These are phyloP conservation scores for Kentomonas sorsogonicus DNA, from an alignment of 208 protist species.

Conservation along the genomic window DNA sequence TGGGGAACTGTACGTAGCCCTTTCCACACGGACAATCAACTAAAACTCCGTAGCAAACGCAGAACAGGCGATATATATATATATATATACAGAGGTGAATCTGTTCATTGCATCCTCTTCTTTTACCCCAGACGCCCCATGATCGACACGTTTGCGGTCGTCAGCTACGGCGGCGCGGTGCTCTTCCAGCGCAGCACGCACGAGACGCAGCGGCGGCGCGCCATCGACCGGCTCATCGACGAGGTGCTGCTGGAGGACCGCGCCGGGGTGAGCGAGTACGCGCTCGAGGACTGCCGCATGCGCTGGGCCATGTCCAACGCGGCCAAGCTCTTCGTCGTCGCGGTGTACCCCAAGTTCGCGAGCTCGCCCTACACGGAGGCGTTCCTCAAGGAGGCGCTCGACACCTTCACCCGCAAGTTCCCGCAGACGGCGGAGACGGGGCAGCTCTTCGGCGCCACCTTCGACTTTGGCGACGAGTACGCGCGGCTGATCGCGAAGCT, in stretches of 20 bases:
- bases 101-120: not conserved
- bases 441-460: conserved; percentile 12
- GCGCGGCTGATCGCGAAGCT: conserved; percentile 32
- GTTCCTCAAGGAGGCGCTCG: conserved; percentile 77
- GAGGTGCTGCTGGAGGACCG: conserved; percentile 93
- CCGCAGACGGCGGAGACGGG: conserved; percentile 8
- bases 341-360: conserved; percentile 89
- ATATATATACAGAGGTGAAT: too few relatives aligned
- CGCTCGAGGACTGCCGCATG: conserved; percentile 83
- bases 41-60: too few relatives aligned
- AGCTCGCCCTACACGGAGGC: conserved; percentile 79
- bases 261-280: conserved; percentile 55
- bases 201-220: conserved; percentile 48
- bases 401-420: conserved; percentile 66
- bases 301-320: conserved; percentile 92
- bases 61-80: too few relatives aligned
- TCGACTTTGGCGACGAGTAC: conserved; percentile 60
- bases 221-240: conserved; percentile 90
- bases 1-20: too few relatives aligned
- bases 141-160: conserved; percentile 93
- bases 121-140: conserved; percentile 33
- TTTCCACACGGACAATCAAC: too few relatives aligned
- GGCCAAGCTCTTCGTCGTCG: conserved; percentile 90
- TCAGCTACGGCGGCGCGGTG: conserved; percentile 92
- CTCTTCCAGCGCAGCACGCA: conserved; percentile 81